Base-by-base conservation (phyloP, 306 rosid species). In the Quercus agrifolia region DNA sequence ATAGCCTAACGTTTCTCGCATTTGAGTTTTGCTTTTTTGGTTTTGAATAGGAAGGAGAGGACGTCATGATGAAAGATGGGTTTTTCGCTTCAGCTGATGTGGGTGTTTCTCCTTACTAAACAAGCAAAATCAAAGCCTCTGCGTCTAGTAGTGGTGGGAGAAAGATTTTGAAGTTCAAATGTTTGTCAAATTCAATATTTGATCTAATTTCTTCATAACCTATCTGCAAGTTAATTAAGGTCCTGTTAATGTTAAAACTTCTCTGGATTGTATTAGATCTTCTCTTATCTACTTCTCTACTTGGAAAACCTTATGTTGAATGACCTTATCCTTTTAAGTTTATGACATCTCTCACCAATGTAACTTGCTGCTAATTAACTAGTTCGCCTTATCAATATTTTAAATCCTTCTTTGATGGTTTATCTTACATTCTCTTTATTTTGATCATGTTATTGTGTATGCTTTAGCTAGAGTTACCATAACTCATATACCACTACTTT, bases 31-130 rank as follows among this genome's bases (percentile, higher is more conserved):
- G 8, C 21, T 18, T 27, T 59, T 59, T 20, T 23, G 30, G 4
- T 30, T n/a, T n/a, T 68, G 73, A 87, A 83, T 77, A 94, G 98
- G 98, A 94, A 44, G 88, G 88, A 78, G 98, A 92, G 67, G 96
- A 91, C 68, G 78, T 88, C 86, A 86, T 89, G 11, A 79, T 87
- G 86, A 92, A 91, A 83, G 97, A 92, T 80, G 98, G 86, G 33
- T 88, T 77, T 86, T 93, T 87, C 17, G 38, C 86, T 74, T 84
- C 93, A 2, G 90, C 91, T 55, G 88, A 91, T 80, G 82, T 88
- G 78, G 91, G 92, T 14, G 89, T 92, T 81, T 89, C 94, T 79
- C 97, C 94, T 80, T 92, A 85, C 89, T 90, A 78, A 78, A 79
- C 57, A 49, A 55, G 33, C 23, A 8, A 46, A 19, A 33, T 0